These are phyloP conservation scores for Verticillium longisporum DNA, from an alignment of 2,329 filamentous ascomycete genomes.

Conservation along the genomic window DNA sequence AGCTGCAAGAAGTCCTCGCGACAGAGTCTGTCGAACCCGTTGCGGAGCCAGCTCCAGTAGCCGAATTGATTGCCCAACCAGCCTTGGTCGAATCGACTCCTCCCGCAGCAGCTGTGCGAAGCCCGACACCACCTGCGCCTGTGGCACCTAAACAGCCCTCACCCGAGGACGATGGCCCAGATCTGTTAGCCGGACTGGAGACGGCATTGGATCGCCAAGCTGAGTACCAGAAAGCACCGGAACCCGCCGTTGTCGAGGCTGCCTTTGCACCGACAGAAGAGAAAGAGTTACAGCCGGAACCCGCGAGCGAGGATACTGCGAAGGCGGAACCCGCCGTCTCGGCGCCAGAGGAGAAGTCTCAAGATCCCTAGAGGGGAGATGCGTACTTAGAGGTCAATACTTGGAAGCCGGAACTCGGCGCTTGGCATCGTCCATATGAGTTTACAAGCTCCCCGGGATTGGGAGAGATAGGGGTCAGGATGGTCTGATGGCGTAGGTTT, in stretches of 20 bases:
- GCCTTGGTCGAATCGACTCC: background rate
- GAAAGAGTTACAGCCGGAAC: background rate
- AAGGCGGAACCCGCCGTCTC: background rate
- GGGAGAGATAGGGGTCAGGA: background rate
- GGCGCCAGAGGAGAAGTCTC: background rate
- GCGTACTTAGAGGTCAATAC: background rate
- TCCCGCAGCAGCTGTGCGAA: background rate
- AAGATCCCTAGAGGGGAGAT: background rate
- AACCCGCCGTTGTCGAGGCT: background rate
- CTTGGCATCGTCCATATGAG: background rate
- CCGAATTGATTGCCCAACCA: background rate
- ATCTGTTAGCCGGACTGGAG: conserved; percentile 10
- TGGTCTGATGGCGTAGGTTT: background rate
- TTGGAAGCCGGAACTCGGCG: background rate
- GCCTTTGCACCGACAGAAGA: background rate
- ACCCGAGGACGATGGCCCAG: conserved; percentile 8
- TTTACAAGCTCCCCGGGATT: background rate
- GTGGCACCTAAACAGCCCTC: background rate
- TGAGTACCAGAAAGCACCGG: background rate
- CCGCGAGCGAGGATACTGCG: background rate
- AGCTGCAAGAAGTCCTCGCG: background rate
- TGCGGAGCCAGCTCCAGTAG: background rate
- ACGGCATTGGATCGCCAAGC: conserved; percentile 10
- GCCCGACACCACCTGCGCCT: background rate
- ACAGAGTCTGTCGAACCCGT: background rate